Base-by-base conservation (phyloP, 306 rosid species). In the Quercus alba region DNA sequence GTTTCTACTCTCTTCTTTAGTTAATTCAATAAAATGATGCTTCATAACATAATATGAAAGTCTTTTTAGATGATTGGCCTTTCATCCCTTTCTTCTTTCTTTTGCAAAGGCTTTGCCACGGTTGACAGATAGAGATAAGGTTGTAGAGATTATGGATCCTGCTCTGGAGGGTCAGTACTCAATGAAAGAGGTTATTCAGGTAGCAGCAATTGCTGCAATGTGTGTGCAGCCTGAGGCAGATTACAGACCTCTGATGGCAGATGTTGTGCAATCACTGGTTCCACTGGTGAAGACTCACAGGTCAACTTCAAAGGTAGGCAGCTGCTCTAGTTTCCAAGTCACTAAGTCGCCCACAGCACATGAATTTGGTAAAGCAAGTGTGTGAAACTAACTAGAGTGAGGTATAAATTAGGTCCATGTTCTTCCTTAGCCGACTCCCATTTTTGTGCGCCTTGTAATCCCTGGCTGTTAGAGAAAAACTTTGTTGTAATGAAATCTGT, bases 181-280 rank as follows among this genome's bases (percentile, higher is more conserved):
- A 17, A 89, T 93, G 97, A 95, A 95, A 86, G 99, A 93, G 77
- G 96, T 89, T 56, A 84, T 95, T 84, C 99, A 95, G 87, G 96
- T 95, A 56, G 97, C 99, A 2, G 99, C 99, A 30, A 93, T 95
- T 76, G 98, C 99, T 35, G 90, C 97, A 31, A 88, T 93, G 99
- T 95, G 99, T 56, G 98, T 95, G 62, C 99, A 95, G 76, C 98
- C 97, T 0, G 99, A 93, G 86, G 94, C 96, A 11, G 98, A 93
- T 83, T 95, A 95, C 82, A 87, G 99, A 78, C 99, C 99, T 1
- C 93, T 95, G 76, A 95, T 93, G 99, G 96, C 97, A 6, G 99
- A 95, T 81, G 99, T 95, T 19, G 98, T 95, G 78, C 98, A 95
- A 81, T 95, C 99, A 14, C 79, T 93, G 76, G 96, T 93, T 72